Conservation (phyloP, 2,329 filamentous ascomycete species). For the Microsporum audouinii region DNA sequence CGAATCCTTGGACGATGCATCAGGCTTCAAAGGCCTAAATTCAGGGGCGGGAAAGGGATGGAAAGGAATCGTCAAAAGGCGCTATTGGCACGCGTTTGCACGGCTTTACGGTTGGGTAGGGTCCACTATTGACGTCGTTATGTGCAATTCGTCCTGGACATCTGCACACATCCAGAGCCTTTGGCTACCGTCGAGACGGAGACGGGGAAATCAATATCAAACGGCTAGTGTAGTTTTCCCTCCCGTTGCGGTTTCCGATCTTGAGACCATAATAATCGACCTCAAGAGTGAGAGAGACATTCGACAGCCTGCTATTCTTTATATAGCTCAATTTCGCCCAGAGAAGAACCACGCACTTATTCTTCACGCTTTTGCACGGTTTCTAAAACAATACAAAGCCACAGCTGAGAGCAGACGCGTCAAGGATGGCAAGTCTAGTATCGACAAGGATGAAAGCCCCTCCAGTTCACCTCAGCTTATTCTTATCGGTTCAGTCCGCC, state of each 20-base stretch:
- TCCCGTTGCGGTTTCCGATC: slow-evolving; percentile 77
- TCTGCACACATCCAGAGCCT: slow-evolving; percentile 67
- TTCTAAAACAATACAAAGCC: slow-evolving; percentile 47
- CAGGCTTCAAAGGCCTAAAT: slow-evolving; percentile 61
- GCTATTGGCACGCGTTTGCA: slow-evolving; percentile 83
- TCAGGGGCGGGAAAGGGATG: slow-evolving; percentile 66
- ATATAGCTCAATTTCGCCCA: slow-evolving; percentile 93
- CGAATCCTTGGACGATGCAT: slow-evolving; percentile 58
- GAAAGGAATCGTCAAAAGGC: slow-evolving; percentile 59
- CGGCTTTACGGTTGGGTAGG: slow-evolving; percentile 71
- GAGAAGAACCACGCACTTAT: slow-evolving; percentile 94
- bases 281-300: slow-evolving; percentile 51
- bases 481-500: slow-evolving; percentile 83
- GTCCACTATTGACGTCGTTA: slow-evolving; percentile 76
- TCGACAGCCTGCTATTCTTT: slow-evolving; percentile 65
- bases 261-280: slow-evolving; percentile 63
- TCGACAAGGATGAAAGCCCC: not conserved
- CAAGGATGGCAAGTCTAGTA: slow-evolving; percentile 5
- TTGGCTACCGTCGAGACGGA: slow-evolving; percentile 51
- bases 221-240: slow-evolving; percentile 63
- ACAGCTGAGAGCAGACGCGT: slow-evolving; percentile 36
- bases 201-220: slow-evolving; percentile 35
- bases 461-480: slow-evolving; percentile 53
- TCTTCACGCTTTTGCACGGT: slow-evolving; percentile 69
- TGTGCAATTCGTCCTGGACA: slow-evolving; percentile 97